These are phyloP conservation scores for Barnettozyma botsteinii DNA, from an alignment of 805 yeast genomes.

Conservation along the genomic window DNA sequence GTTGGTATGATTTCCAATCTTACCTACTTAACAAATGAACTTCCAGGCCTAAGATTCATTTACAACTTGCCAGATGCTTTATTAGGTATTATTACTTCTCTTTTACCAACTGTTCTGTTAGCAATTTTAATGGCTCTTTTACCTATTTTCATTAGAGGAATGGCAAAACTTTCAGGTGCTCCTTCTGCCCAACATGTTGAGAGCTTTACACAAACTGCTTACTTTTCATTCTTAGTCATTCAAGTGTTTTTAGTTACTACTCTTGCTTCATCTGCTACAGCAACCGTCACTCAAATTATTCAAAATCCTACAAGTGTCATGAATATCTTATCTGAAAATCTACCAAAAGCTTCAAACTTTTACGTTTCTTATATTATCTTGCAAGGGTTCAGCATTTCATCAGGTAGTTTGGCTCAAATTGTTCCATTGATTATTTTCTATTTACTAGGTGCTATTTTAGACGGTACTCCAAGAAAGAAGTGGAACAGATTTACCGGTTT, in stretches of 20 bases:
- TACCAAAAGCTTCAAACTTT: constrained; percentile 71
- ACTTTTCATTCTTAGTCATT: constrained; percentile 63
- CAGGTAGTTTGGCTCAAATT: constrained; percentile 61
- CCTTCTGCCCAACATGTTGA: constrained; percentile 55
- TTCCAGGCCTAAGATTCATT: constrained; percentile 51
- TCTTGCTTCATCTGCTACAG: constrained; percentile 63
- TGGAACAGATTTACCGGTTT: constrained; percentile 52
- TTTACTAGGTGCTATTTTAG: constrained; percentile 50
- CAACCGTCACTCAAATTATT: constrained; percentile 57
- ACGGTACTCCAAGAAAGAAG: constrained; percentile 62
- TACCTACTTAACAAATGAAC: constrained; percentile 51
- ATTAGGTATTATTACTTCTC: constrained; percentile 60
- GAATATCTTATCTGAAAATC: constrained; percentile 53
- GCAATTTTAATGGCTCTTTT: constrained; percentile 60
- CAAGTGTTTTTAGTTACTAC: constrained; percentile 71
- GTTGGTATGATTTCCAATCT: constrained; percentile 71
- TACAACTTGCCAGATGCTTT: constrained; percentile 47
- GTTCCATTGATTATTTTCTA: constrained; percentile 54
- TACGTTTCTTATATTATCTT: constrained; percentile 61
- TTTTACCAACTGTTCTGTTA: constrained; percentile 62
- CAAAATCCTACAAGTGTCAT: constrained; percentile 54
- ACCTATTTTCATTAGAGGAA: constrained; percentile 56
- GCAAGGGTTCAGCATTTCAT: constrained; percentile 62
- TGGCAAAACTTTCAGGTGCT: constrained; percentile 58
- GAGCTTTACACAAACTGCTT: constrained; percentile 58